phyloP scores from a whole-genome alignment of 306 rosid genomes.

The Mimosa bimucronata region DNA sequence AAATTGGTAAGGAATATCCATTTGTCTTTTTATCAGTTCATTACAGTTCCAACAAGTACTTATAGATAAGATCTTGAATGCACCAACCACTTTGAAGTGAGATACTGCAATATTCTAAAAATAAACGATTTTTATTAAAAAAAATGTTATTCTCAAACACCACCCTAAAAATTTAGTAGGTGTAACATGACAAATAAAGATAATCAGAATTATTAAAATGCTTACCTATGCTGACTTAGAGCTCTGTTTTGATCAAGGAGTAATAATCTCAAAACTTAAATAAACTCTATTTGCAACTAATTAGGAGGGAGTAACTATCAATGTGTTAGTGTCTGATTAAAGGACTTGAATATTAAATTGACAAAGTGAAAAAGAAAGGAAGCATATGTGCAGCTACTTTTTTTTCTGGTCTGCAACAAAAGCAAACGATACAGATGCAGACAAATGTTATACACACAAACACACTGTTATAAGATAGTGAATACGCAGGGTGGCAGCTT shows the following conservation, averaged over 20 bases:
- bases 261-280: background rate
- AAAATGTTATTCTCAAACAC: background rate
- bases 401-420: slow-evolving; percentile 14
- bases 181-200: slow-evolving; percentile 8
- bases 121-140: background rate
- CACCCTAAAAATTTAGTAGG: background rate
- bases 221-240: background rate
- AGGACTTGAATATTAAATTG: background rate
- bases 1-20: background rate
- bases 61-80: background rate
- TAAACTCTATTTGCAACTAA: background rate
- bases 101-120: background rate
- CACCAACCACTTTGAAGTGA: background rate
- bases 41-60: background rate
- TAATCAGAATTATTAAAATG: background rate
- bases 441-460: background rate
- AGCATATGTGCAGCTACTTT: background rate
- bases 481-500: slow-evolving; percentile 22
- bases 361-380: background rate
- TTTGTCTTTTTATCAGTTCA: background rate
- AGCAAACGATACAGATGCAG: background rate
- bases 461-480: background rate
- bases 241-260: background rate
- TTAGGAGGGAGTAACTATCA: background rate
- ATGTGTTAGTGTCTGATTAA: background rate